phyloP scores from a whole-genome alignment of 192 early-diverging fungal species.

The Chytriomyces hyalinus region DNA sequence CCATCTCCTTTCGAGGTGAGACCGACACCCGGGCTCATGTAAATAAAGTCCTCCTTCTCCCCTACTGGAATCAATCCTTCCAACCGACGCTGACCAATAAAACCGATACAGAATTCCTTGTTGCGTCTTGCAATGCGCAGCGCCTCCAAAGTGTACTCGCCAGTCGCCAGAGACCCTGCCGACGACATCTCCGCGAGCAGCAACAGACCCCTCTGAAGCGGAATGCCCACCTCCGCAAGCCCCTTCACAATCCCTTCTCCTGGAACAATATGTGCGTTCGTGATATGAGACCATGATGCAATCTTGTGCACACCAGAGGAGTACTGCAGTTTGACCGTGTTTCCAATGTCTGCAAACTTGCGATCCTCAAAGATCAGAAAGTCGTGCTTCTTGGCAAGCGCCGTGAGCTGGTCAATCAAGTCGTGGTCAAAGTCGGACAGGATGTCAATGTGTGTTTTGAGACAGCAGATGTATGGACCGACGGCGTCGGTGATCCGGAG shows the following conservation, averaged over 20 bases:
- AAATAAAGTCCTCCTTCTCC: slow-evolving; percentile 81
- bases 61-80: slow-evolving; percentile 49
- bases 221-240: slow-evolving; percentile 84
- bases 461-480: slow-evolving; percentile 93
- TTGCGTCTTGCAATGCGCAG: slow-evolving; percentile 85
- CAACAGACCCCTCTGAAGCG: slow-evolving; percentile 76
- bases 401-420: slow-evolving; percentile 74
- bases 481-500: slow-evolving; percentile 84
- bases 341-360: slow-evolving; percentile 99
- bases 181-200: slow-evolving; percentile 98
- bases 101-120: slow-evolving; percentile 93
- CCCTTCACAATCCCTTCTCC: slow-evolving; percentile 95
- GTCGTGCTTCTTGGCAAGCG: slow-evolving; percentile 83
- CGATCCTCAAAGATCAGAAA: slow-evolving; percentile 99
- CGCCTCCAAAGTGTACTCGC: slow-evolving; percentile 82
- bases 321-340: slow-evolving; percentile 97
- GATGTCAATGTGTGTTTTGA: slow-evolving; percentile 98
- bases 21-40: slow-evolving; percentile 95
- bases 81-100: slow-evolving; percentile 78
- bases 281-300: slow-evolving; percentile 94
- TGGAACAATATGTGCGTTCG: slow-evolving; percentile 94
- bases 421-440: slow-evolving; percentile 91
- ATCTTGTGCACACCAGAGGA: slow-evolving; percentile 88
- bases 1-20: slow-evolving; percentile 82
- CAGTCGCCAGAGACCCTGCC: slow-evolving; percentile 81